phyloP scores from a whole-genome alignment of 495 filamentous ascomycete species.

The Cercophora scortea region DNA sequence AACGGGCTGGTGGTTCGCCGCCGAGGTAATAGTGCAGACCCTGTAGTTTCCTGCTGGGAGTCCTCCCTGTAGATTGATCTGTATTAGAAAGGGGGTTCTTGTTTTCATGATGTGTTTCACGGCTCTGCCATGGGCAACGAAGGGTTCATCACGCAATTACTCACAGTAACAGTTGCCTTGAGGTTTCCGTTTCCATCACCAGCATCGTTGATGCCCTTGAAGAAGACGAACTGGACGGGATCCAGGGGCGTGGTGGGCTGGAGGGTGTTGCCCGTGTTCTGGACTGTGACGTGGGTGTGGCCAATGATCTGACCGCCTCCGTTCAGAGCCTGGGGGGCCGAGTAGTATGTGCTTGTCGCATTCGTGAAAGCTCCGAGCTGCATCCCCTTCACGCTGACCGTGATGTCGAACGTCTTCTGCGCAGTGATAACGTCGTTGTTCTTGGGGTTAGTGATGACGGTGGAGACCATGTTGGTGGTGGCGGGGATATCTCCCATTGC shows the following conservation, averaged over 20 bases:
- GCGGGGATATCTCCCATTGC: slow-evolving; percentile 68
- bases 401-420: slow-evolving; percentile 49
- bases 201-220: slow-evolving; percentile 70
- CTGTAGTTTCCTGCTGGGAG: slow-evolving; percentile 62
- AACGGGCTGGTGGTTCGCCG: slow-evolving; percentile 71
- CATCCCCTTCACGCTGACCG: slow-evolving; percentile 53
- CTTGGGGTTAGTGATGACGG: slow-evolving; percentile 50
- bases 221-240: slow-evolving; percentile 56
- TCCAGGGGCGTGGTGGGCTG: slow-evolving; percentile 47
- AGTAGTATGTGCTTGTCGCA: slow-evolving; percentile 56
- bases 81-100: too few relatives aligned
- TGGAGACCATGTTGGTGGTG: slow-evolving; percentile 55
- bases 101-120: too few relatives aligned
- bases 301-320: slow-evolving; percentile 51
- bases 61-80: slow-evolving; percentile 26
- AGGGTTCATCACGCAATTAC: too few relatives aligned
- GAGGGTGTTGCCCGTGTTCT: slow-evolving; percentile 45
- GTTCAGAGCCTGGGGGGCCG: slow-evolving; percentile 56
- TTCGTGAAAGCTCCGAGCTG: slow-evolving; percentile 60
- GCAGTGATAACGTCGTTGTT: slow-evolving; percentile 38
- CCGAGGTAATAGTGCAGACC: slow-evolving; percentile 61
- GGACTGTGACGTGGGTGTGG: slow-evolving; percentile 66
- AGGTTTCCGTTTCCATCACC: slow-evolving; percentile 58
- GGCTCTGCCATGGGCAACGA: too few relatives aligned
- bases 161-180: slow-evolving; percentile 40